These are phyloP conservation scores for Fusarium sp. DNA, from an alignment of 2,329 filamentous ascomycete species.

Conservation along the genomic window DNA sequence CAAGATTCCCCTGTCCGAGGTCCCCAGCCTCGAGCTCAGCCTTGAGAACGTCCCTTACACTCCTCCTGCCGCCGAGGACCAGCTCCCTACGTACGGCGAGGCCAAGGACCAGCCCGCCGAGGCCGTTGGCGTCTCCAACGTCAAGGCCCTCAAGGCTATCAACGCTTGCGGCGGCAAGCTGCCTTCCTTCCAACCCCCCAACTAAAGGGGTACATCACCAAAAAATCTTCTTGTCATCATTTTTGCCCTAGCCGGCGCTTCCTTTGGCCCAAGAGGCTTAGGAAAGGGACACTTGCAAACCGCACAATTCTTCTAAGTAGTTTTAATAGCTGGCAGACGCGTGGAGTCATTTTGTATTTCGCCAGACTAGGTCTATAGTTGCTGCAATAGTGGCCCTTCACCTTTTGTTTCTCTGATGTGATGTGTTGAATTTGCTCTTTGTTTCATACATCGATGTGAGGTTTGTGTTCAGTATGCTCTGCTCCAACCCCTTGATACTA, in stretches of 20 bases:
- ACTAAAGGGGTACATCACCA: conserved; percentile 19
- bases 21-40: conserved; percentile 52
- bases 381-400: conserved; percentile 32
- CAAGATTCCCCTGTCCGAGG: conserved; percentile 48
- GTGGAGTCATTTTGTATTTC: conserved; percentile 35
- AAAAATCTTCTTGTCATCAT: conserved; percentile 15
- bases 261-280: neutral
- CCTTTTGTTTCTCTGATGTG: neutral
- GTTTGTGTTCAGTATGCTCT: neutral
- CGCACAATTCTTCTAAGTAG: conserved; percentile 40
- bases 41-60: conserved; percentile 46
- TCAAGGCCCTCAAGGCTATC: conserved; percentile 33
- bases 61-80: conserved; percentile 37
- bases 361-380: conserved; percentile 41
- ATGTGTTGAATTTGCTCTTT: neutral
- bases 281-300: conserved; percentile 37
- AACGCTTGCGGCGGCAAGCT: conserved; percentile 34
- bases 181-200: conserved; percentile 31
- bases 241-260: neutral
- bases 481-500: neutral
- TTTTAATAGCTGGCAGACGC: conserved; percentile 40
- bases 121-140: conserved; percentile 31
- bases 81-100: conserved; percentile 46
- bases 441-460: too few relatives aligned
- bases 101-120: conserved; percentile 31